Percentiles rank a stretch among this genome's conserved stretches.
Evolutionary conservation across 495 filamentous ascomycete genomes (phyloP).

Genomic region (Hypoxylon intermedium): DNA sequence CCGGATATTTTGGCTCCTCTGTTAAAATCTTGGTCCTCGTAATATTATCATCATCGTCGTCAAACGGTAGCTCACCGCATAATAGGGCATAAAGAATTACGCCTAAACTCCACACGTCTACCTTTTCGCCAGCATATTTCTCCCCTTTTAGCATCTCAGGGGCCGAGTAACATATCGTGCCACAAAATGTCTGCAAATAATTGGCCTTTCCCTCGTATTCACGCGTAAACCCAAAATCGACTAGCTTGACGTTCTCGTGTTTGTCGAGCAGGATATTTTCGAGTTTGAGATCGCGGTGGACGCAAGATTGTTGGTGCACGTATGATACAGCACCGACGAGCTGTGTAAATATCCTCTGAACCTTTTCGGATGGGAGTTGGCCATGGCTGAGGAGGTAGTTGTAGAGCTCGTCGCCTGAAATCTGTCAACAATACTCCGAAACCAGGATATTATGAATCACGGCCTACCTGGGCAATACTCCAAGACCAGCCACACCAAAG

Average conservation of each 20-base stretch:
- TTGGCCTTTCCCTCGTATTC: conserved; percentile 96
- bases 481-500: conserved; percentile 90
- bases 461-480: conserved; percentile 93
- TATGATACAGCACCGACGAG: conserved; percentile 94
- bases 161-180: conserved; percentile 95
- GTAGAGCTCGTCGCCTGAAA: conserved; percentile 90
- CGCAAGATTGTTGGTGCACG: conserved; percentile 93
- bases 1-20: conserved; percentile 83
- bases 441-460: neutral
- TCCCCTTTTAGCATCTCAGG: conserved; percentile 99
- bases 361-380: conserved; percentile 82
- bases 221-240: conserved; percentile 96
- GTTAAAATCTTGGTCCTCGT: conserved; percentile 86
- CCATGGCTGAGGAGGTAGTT: conserved; percentile 91
- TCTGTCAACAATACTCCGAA: conserved; percentile 29
- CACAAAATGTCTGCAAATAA: conserved; percentile 96
- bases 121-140: conserved; percentile 96
- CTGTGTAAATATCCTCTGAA: conserved; percentile 94
- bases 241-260: conserved; percentile 97
- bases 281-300: conserved; percentile 94
- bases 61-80: conserved; percentile 91
- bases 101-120: conserved; percentile 97
- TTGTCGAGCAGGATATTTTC: conserved; percentile 98
- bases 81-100: conserved; percentile 95
- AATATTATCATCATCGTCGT: conserved; percentile 87